Percentiles rank a stretch among this genome's conserved stretches.
Conservation (phyloP, 768 basidiomycete species). For the Wakefieldia striispora region DNA sequence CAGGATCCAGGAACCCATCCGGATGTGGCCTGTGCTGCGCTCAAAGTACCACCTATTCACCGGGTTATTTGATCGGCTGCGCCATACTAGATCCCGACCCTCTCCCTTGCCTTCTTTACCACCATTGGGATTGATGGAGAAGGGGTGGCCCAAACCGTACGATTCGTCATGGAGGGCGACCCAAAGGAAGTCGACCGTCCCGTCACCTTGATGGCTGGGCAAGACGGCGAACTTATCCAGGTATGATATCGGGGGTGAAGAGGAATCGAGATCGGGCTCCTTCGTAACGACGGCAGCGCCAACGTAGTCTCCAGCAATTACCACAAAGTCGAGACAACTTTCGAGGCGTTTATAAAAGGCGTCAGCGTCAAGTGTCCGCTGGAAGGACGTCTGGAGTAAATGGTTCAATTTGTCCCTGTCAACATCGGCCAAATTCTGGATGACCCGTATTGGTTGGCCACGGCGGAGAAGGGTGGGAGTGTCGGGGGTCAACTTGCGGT, state of each 20-base stretch:
- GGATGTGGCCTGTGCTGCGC: conserved; percentile 85
- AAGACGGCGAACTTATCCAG: conserved; percentile 98
- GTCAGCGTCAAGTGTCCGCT: conserved; percentile 62
- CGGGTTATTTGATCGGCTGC: conserved; percentile 88
- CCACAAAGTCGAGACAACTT: conserved; percentile 80
- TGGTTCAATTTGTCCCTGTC: conserved; percentile 71
- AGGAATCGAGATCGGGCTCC: conserved; percentile 39
- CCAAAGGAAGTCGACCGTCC: conserved; percentile 99
- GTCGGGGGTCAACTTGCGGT: conserved; percentile 79
- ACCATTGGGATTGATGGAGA: conserved; percentile 93
- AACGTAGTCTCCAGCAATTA: conserved; percentile 92
- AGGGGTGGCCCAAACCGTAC: conserved; percentile 91
- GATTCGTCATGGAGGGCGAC: conserved; percentile 98
- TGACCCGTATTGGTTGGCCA: conserved; percentile 82
- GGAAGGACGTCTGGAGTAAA: conserved; percentile 89
- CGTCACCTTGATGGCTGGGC: conserved; percentile 94
- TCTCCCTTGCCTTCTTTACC: conserved; percentile 87
- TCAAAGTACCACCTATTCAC: conserved; percentile 99
- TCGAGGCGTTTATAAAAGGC: conserved; percentile 81
- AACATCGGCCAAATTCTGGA: conserved; percentile 66
- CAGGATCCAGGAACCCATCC: conserved; percentile 84
- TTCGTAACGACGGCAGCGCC: conserved; percentile 93
- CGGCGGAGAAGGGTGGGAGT: conserved; percentile 92
- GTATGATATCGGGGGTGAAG: conserved; percentile 66
- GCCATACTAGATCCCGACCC: conserved; percentile 96